These are phyloP conservation scores for Pseudonectria foliicola DNA, from an alignment of 2,329 filamentous ascomycete species.

Conservation along the genomic window DNA sequence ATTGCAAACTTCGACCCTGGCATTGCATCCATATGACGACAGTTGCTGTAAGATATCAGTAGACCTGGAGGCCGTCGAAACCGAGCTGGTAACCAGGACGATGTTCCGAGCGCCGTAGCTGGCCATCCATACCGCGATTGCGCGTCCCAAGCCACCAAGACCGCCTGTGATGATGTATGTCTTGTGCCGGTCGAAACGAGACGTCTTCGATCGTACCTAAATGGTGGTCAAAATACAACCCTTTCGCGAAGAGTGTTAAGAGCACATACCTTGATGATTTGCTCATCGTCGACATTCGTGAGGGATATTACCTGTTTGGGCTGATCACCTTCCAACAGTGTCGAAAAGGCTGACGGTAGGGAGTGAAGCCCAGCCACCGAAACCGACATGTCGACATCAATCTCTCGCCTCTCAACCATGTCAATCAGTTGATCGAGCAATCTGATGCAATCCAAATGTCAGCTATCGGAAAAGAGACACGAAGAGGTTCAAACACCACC, in stretches of 20 bases:
- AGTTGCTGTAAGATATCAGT: constrained; percentile 13
- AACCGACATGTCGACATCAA: constrained; percentile 3
- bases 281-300: neutral
- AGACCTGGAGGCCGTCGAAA: constrained; percentile 9
- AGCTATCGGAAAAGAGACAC: neutral
- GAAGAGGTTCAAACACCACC: neutral
- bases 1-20: constrained; percentile 15
- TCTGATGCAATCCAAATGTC: constrained; percentile 2
- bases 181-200: constrained; percentile 9
- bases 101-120: constrained; percentile 16
- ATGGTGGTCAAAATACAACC: constrained; percentile 1
- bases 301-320: constrained; percentile 13
- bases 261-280: constrained; percentile 11
- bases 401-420: constrained; percentile 8
- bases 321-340: constrained; percentile 2
- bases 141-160: constrained; percentile 16
- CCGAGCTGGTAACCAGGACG: constrained; percentile 15
- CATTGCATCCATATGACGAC: constrained; percentile 15
- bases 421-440: constrained; percentile 8
- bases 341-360: constrained; percentile 6
- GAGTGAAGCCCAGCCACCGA: constrained; percentile 8
- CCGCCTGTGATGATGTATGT: constrained; percentile 19
- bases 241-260: neutral
- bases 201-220: constrained; percentile 13
- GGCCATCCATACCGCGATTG: constrained; percentile 18